Evolutionary conservation across 2,329 filamentous ascomycete species (phyloP).

Genomic region (Colletotrichum kahawae): DNA sequence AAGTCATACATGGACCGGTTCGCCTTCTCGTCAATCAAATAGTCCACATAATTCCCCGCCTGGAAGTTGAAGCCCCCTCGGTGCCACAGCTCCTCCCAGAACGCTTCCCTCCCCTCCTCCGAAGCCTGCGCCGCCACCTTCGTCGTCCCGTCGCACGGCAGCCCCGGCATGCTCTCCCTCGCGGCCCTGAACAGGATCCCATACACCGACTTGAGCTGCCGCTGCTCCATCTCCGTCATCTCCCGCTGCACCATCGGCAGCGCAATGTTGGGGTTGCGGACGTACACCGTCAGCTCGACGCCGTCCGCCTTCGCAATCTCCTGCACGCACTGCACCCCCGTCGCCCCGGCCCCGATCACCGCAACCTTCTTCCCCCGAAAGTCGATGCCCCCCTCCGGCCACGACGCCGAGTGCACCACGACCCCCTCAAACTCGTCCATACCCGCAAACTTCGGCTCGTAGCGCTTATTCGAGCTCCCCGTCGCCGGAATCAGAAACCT

Average conservation of each 20-base stretch:
- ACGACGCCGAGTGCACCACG: conserved; percentile 33
- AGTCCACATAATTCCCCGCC: conserved; percentile 51
- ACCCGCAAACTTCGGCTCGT: conserved; percentile 40
- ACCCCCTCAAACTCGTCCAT: conserved; percentile 32
- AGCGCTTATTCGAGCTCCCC: conserved; percentile 49
- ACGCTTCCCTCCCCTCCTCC: conserved; percentile 45
- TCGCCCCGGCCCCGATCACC: conserved; percentile 35
- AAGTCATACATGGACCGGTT: conserved; percentile 54
- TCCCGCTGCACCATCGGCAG: conserved; percentile 60
- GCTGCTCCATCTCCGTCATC: conserved; percentile 50
- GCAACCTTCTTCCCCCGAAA: conserved; percentile 29
- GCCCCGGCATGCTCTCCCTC: conserved; percentile 52
- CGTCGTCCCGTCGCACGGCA: conserved; percentile 52
- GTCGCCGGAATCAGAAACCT: conserved; percentile 50
- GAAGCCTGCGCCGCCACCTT: conserved; percentile 46
- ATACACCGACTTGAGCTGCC: conserved; percentile 39
- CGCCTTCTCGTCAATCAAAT: conserved; percentile 41
- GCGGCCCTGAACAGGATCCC: conserved; percentile 47
- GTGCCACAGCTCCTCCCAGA: conserved; percentile 48
- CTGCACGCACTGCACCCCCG: conserved; percentile 34
- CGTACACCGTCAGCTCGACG: conserved; percentile 49
- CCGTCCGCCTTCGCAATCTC: conserved; percentile 38
- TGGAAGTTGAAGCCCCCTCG: conserved; percentile 53
- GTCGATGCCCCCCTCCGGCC: conserved; percentile 25
- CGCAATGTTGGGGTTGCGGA: conserved; percentile 63